phyloP scores from a whole-genome alignment of 2,329 filamentous ascomycete species.

The Clonostachys sp. region DNA sequence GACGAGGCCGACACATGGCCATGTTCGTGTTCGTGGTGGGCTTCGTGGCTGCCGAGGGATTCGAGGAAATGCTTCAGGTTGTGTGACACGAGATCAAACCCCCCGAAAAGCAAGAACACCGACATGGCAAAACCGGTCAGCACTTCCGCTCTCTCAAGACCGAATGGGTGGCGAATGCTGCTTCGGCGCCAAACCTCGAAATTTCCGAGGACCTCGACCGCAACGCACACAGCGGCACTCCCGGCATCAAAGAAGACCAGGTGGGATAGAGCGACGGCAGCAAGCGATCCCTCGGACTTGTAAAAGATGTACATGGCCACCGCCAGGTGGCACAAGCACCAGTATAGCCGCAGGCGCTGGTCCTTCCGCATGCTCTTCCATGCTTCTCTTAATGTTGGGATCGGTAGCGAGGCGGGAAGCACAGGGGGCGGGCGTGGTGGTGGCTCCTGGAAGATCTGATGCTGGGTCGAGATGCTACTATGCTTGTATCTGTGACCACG shows the following conservation, averaged over 20 bases:
- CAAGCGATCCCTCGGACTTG: constrained; percentile 78
- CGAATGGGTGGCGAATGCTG: constrained; percentile 90
- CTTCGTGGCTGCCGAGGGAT: constrained; percentile 49
- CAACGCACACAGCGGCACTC: constrained; percentile 85
- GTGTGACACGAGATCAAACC: constrained; percentile 91
- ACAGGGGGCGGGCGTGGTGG: constrained; percentile 80
- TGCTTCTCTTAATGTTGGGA: constrained; percentile 85
- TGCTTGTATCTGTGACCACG: constrained; percentile 98
- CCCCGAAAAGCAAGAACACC: constrained; percentile 94
- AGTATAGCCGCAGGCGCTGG: constrained; percentile 77
- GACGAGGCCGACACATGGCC: constrained; percentile 66
- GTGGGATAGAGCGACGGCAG: constrained; percentile 88
- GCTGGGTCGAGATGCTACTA: constrained; percentile 80
- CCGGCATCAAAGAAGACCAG: constrained; percentile 94
- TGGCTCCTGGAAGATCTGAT: constrained; percentile 95
- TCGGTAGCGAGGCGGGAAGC: constrained; percentile 84
- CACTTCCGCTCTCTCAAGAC: constrained; percentile 86
- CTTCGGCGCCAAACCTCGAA: constrained; percentile 97
- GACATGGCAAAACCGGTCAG: constrained; percentile 95
- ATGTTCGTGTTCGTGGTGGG: constrained; percentile 67
- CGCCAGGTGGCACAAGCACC: constrained; percentile 84
- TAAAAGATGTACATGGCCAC: constrained; percentile 84
- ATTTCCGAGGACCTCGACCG: constrained; percentile 88
- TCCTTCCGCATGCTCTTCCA: constrained; percentile 86
- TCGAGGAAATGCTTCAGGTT: constrained; percentile 92